Evolutionary conservation across 83 land plant genomes (phyloP), one percentile per base, ranked within the genome.

Genomic region (Isoetes engelmannii): DNA sequence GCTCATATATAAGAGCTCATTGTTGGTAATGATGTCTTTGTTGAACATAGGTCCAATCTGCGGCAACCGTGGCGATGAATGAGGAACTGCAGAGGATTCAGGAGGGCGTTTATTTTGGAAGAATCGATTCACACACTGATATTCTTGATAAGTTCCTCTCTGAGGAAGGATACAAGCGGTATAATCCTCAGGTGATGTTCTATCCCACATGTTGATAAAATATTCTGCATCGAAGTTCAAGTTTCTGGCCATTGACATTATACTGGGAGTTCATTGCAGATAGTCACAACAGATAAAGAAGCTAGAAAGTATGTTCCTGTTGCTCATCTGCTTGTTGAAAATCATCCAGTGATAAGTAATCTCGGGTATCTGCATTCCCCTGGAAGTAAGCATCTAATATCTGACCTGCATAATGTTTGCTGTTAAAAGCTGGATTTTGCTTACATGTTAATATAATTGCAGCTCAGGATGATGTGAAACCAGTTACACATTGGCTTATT

Each of bases 21-120:
- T 1, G 44, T n/a, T 18, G 10, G 10, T 44, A 1, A 65, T 44
- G 48, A 67, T 7, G 49, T 17, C n/a, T 49, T 42, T 65, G 18
- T 28, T 45, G 10, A 65, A 67, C 68, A 69, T 48, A 72, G 47
- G 45, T 57, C 10, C 75, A 79, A 78, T 84, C 81, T 47, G 81
- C 85, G 60, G 80, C 84, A 37, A 69, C 86, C 1, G 82, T 72
- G 74, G 99, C 99, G 12, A 94, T 94, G 93, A 94, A 90, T 70
- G 96, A 88, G 41, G 99, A 94, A 77, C 85, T 90, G 43, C 86
- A 84, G 4, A 87, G 80, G 80, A 73, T 94, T 68, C 99, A 94
- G 71, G 99, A 94, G 71, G 88, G 86, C 62, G 90, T 94, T 57
- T 94, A 94, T 66, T 94, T 80, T 83, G 97, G 99, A 5, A 80